Evolutionary conservation across 768 basidiomycete species (phyloP).

Genomic region (Fistulinella prunicolor): DNA sequence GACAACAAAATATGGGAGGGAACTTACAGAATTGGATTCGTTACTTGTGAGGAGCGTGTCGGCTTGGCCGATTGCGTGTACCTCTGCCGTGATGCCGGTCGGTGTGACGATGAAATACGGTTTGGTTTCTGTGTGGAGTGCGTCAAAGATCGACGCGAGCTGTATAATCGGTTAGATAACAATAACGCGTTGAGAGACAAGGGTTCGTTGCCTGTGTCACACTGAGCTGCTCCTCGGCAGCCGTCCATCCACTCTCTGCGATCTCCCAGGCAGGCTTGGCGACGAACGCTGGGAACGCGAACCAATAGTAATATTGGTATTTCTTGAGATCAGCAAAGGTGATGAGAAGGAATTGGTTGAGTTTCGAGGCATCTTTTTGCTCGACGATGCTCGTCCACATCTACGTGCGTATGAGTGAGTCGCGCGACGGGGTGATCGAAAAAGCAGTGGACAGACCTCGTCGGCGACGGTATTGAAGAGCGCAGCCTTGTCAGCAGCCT

Average conservation of each 20-base stretch:
- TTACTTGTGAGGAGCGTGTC: constrained; percentile 52
- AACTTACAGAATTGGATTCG: constrained; percentile 41
- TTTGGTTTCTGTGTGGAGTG: constrained; percentile 40
- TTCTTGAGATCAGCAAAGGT: constrained; percentile 98
- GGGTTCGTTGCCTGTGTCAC: constrained; percentile 37
- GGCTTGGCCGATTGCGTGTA: constrained; percentile 57
- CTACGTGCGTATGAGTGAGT: constrained; percentile 35
- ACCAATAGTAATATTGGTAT: constrained; percentile 98
- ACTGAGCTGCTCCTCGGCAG: constrained; percentile 45
- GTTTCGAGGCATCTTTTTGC: constrained; percentile 49
- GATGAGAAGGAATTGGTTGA: constrained; percentile 84
- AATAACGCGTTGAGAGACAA: too few species aligned
- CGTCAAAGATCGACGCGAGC: constrained; percentile 52
- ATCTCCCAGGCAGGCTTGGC: constrained; percentile 91
- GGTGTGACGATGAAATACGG: constrained; percentile 65
- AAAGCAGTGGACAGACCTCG: constrained; percentile 43
- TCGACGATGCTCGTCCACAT: constrained; percentile 65
- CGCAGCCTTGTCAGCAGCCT: constrained; percentile 81
- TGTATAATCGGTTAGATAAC: constrained; percentile 26
- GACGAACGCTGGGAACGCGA: constrained; percentile 90
- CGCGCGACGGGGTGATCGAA: background rate
- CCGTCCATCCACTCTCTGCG: constrained; percentile 54
- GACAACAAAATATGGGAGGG: background rate
- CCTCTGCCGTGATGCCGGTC: constrained; percentile 33
- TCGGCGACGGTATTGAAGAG: constrained; percentile 73